phyloP scores from a whole-genome alignment of 768 basidiomycete species.

The Termitomyces heimii region DNA sequence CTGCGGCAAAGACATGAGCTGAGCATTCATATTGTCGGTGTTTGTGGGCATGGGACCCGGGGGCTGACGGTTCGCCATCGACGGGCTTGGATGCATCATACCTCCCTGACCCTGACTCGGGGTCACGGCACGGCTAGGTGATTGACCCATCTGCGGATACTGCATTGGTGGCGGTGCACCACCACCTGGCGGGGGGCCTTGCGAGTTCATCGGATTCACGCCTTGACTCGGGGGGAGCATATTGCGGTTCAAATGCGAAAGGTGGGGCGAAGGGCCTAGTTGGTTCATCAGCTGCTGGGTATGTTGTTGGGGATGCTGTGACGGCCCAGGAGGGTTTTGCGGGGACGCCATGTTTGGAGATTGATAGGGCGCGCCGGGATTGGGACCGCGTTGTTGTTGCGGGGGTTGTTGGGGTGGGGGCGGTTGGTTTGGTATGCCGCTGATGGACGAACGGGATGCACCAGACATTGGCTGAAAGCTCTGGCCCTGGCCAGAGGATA shows the following conservation, averaged over 20 bases:
- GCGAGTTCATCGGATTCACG: conserved; percentile 31
- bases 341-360: conserved; percentile 65
- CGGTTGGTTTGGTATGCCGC: conserved; percentile 15
- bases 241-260: conserved; percentile 33
- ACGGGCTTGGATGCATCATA: conserved; percentile 55
- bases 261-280: conserved; percentile 47
- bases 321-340: conserved; percentile 32
- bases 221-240: conserved; percentile 47
- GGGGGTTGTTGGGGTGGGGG: conserved; percentile 12
- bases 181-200: conserved; percentile 14
- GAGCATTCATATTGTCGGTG: conserved; percentile 24
- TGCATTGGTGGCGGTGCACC: conserved; percentile 31
- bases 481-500: conserved; percentile 23
- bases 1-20: conserved; percentile 36
- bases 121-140: conserved; percentile 52
- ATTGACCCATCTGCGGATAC: conserved; percentile 41
- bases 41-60: conserved; percentile 12
- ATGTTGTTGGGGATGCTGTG: conserved; percentile 19
- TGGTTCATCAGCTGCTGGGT: conserved; percentile 40
- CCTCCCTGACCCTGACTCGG: conserved; percentile 20
- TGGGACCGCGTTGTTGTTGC: conserved; percentile 36
- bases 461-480: conserved; percentile 17
- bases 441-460: conserved; percentile 13
- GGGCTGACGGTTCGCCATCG: conserved; percentile 41
- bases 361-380: conserved; percentile 52